Evolutionary conservation across 768 basidiomycete species (phyloP), one percentile per base, ranked within the genome.

Genomic region (Kwoniella sp.): DNA sequence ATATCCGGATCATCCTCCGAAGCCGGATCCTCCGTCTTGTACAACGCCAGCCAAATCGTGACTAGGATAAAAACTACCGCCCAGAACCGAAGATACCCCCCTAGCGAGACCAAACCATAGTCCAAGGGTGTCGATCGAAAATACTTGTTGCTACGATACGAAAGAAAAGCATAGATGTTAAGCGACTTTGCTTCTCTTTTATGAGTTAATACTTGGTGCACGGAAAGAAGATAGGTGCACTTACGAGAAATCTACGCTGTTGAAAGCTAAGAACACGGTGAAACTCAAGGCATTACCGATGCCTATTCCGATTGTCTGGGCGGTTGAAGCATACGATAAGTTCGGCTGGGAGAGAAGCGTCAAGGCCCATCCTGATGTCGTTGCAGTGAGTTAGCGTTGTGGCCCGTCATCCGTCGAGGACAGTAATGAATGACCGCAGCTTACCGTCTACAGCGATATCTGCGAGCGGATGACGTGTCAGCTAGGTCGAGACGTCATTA

Each of bases 181-280:
- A n/a, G 7, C 30, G 17, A 55, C 7, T 29, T 11, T 26, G 25
- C 0, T 48, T n/a, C 11, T n/a, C n/a, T n/a, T n/a, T n/a, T n/a
- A n/a, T n/a, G n/a, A 28, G 34, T 86, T 38, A 90, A 81, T 52
- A 85, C 85, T 41, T 20, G 20, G 38, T 41, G 20, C 38, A 29
- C 9, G 15, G 41, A 9, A 41, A 9, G 38, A 41, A 41, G n/a
- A 45, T n/a, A 25, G n/a, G 17, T 47, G 12, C 12, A 73, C 81
- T 63, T 50, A 91, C 90, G 88, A 86, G 76, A 99, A 99, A 26
- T 90, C 88, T 73, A 92, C 89, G 69, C 92, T 93, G 78, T 97
- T 99, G 78, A 99, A 87, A 0, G 96, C 96, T 47, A 99, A 85
- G 78, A 98, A 98, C 5, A 98, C 93, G 8, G 96, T 99, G 78